Evolutionary conservation across 2,329 filamentous ascomycete species (phyloP), one percentile per base, ranked within the genome.

Genomic region (Knoxdaviesia proteae): DNA sequence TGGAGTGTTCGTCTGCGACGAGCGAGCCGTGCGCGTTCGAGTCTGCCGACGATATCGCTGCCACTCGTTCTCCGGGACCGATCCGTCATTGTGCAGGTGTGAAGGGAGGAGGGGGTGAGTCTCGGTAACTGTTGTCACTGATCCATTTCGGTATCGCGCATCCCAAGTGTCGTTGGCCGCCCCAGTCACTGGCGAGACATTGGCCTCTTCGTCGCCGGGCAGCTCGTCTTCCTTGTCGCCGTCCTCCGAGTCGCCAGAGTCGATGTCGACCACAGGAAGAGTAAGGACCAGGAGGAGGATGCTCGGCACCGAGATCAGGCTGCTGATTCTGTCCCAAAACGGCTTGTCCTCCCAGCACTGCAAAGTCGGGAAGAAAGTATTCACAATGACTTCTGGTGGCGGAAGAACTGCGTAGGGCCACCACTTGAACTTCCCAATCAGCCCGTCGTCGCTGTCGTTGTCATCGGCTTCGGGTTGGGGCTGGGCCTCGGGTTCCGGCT

Each of bases 271-370:
- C 1, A 98, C 86, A 0, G 92, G 90, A 5, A 98, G 59, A 0
- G 90, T 98, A 39, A 90, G 75, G 1, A 88, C 88, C 4, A 98
- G 67, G 2, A 96, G 61, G 47, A 98, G 83, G 35, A 98, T 84
- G 51, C 81, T 92, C 1, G 87, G 83, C n/a, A 84, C 78, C 6
- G 87, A 87, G 35, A 92, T 68, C 7, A 90, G 52, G 37, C 84
- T 88, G 40, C 94, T 62, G 38, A 86, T 61, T 53, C 82, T 86
- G 51, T 88, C 87, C 75, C 78, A 84, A n/a, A 80, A 58, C n/a
- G 66, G 75, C 59, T 94, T 96, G 32, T 80, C 73, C 38, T 60
- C 64, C 84, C 88, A 98, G 31, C 71, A 77, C 48, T 77, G 78
- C 32, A 98, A 60, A 0, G 88, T 94, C 1, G 90, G 90, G 50